Conservation (phyloP, 2,329 filamentous ascomycete genomes). For the Penicillium hesseltinei region DNA sequence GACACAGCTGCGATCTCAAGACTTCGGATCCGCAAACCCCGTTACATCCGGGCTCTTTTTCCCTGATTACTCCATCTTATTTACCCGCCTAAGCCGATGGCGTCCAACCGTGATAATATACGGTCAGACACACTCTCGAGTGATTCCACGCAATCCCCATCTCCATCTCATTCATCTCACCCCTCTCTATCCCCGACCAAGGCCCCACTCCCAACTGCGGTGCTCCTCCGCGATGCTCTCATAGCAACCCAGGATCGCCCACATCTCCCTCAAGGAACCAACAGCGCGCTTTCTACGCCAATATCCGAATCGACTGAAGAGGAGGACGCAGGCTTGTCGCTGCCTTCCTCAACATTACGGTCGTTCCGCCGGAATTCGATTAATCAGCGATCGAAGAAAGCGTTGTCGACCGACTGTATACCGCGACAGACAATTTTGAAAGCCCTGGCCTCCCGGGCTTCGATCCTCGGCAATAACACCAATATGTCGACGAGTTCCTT, state of each 20-base stretch:
- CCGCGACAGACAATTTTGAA: constrained; percentile 81
- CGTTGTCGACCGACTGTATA: constrained; percentile 63
- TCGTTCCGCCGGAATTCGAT: constrained; percentile 36
- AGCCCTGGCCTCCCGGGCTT: constrained; percentile 65
- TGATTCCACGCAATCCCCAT: constrained; percentile 9
- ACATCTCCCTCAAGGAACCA: constrained; percentile 28
- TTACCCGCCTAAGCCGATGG: constrained; percentile 23
- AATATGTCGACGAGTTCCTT: constrained; percentile 59
- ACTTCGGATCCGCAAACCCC: constrained; percentile 21
- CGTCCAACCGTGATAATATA: constrained; percentile 18
- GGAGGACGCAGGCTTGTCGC: constrained; percentile 25
- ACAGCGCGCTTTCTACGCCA: constrained; percentile 18
- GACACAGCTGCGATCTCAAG: constrained; percentile 3
- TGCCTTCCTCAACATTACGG: constrained; percentile 33
- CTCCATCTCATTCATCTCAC: constrained; percentile 9
- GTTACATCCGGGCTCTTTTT: constrained; percentile 31
- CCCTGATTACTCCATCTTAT: constrained; percentile 14
- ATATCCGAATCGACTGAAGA: constrained; percentile 25
- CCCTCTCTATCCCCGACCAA: constrained; percentile 20
- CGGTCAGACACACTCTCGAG: constrained; percentile 19
- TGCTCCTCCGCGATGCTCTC: constrained; percentile 44
- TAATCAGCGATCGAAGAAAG: constrained; percentile 46
- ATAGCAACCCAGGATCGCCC: constrained; percentile 39
- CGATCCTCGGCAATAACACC: constrained; percentile 51
- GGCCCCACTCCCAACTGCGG: constrained; percentile 31